Conservation (phyloP, 140 eudicot species). For the Cichorium intybus region DNA sequence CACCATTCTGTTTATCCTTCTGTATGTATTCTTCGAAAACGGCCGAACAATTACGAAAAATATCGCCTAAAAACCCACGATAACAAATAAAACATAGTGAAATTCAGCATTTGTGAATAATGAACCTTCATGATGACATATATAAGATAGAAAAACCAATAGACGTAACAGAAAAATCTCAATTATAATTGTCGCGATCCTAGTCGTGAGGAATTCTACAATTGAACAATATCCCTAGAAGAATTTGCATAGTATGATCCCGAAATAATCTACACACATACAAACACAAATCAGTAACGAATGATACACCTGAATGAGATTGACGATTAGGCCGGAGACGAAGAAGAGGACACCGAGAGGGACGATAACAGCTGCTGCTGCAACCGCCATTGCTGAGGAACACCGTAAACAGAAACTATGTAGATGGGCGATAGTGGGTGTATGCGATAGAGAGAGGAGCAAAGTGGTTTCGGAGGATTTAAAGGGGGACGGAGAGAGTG, state of each 20-base stretch:
- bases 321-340: constrained; percentile 71
- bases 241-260: background rate
- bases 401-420: background rate
- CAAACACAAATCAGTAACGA: constrained; percentile 6
- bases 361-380: constrained; percentile 77
- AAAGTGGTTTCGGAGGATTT: constrained; percentile 31
- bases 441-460: background rate
- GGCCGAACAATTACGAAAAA: constrained; percentile 70
- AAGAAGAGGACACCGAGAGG: constrained; percentile 83
- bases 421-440: background rate
- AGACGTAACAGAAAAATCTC: background rate
- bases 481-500: constrained; percentile 26
- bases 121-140: background rate
- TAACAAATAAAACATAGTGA: background rate
- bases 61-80: constrained; percentile 47
- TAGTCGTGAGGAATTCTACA: constrained; percentile 8
- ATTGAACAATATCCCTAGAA: constrained; percentile 9
- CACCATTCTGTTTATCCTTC: constrained; percentile 75
- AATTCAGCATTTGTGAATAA: background rate
- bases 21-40: constrained; percentile 62
- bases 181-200: constrained; percentile 14
- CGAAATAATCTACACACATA: background rate
- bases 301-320: constrained; percentile 66
- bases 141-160: background rate
- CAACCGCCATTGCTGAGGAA: constrained; percentile 54